These are phyloP conservation scores for Fusarium humuli DNA, from an alignment of 2,329 filamentous ascomycete genomes.

Conservation along the genomic window DNA sequence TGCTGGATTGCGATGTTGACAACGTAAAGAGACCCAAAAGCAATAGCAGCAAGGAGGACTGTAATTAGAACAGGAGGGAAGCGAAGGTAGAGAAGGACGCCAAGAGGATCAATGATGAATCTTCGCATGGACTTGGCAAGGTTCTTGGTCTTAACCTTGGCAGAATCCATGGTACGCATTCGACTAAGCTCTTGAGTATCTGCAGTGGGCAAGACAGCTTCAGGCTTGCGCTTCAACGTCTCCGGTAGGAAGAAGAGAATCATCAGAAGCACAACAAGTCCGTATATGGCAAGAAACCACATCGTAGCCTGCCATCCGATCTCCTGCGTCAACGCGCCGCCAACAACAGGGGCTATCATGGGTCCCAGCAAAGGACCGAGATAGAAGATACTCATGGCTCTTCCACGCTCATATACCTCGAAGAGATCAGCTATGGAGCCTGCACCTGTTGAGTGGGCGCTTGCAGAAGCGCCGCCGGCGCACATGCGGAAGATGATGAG, in stretches of 20 bases:
- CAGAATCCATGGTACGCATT: constrained; percentile 71
- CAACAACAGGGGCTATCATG: constrained; percentile 79
- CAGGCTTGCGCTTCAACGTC: constrained; percentile 61
- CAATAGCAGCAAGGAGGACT: constrained; percentile 79
- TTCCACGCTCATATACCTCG: constrained; percentile 77
- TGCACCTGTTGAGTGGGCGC: constrained; percentile 84
- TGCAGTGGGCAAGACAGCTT: constrained; percentile 1
- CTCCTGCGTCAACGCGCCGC: constrained; percentile 74
- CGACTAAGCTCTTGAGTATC: constrained; percentile 51
- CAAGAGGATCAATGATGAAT: constrained; percentile 77
- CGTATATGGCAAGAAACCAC: constrained; percentile 82
- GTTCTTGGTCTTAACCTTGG: constrained; percentile 67
- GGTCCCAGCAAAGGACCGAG: constrained; percentile 82
- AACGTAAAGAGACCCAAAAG: constrained; percentile 80
- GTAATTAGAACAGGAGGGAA: constrained; percentile 79
- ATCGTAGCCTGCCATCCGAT: constrained; percentile 82
- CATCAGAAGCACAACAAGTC: constrained; percentile 66
- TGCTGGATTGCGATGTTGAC: constrained; percentile 82
- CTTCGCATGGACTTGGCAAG: constrained; percentile 66
- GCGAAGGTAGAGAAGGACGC: constrained; percentile 76
- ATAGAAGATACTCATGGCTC: constrained; percentile 87
- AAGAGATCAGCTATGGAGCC: constrained; percentile 87
- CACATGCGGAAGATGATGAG: constrained; percentile 81
- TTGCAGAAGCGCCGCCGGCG: constrained; percentile 80
- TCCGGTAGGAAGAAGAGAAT: constrained; percentile 74